These are phyloP conservation scores for Pulveroboletus ravenelii DNA, from an alignment of 768 basidiomycete species.

Conservation along the genomic window DNA sequence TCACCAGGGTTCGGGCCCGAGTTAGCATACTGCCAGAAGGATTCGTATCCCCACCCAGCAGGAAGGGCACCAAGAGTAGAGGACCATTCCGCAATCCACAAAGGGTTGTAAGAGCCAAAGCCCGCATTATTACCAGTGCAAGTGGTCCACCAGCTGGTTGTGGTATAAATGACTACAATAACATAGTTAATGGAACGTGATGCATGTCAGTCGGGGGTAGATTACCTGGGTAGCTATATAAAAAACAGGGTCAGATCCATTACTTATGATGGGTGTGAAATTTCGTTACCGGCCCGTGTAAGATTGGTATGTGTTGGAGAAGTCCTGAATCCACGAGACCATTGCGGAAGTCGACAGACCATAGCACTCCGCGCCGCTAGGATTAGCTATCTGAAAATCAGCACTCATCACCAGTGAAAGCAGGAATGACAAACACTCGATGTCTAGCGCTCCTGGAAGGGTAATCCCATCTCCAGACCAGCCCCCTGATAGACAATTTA, in stretches of 20 bases:
- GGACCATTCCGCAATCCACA: slow-evolving; percentile 57
- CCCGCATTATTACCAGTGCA: slow-evolving; percentile 57
- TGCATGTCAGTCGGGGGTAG: background rate
- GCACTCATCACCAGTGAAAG: background rate
- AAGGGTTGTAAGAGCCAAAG: slow-evolving; percentile 48
- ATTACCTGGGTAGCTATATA: slow-evolving; percentile 38
- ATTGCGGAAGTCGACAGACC: slow-evolving; percentile 48
- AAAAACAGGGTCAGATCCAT: background rate
- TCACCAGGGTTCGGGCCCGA: slow-evolving; percentile 55
- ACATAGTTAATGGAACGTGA: background rate
- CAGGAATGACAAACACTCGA: slow-evolving; percentile 44
- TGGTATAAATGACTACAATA: slow-evolving; percentile 52
- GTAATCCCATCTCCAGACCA: slow-evolving; percentile 56
- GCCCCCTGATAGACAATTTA: slow-evolving; percentile 34
- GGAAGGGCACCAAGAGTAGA: slow-evolving; percentile 50
- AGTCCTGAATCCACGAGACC: slow-evolving; percentile 61
- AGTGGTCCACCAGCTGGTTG: slow-evolving; percentile 62
- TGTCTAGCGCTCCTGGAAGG: slow-evolving; percentile 60
- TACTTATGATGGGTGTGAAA: background rate
- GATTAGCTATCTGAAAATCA: slow-evolving; percentile 39
- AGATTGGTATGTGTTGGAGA: slow-evolving; percentile 55
- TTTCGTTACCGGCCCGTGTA: slow-evolving; percentile 40
- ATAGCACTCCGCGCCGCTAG: slow-evolving; percentile 50
- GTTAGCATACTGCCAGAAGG: slow-evolving; percentile 61
- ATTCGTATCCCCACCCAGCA: slow-evolving; percentile 51